Conservation (phyloP, 257 asterid species). For the Euphrasia confusa region DNA sequence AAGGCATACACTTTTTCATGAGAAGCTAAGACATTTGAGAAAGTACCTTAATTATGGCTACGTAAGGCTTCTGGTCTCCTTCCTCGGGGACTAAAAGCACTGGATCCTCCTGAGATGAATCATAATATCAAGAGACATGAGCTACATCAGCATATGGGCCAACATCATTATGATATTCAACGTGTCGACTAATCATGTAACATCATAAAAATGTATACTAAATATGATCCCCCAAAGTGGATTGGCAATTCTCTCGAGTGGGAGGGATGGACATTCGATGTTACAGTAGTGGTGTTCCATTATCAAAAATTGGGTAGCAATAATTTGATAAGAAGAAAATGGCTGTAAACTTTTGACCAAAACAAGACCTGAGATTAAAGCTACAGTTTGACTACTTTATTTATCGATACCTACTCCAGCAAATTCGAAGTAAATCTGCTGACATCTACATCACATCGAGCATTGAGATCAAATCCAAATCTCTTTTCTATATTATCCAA, state of each 20-base stretch:
- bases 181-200: neutral
- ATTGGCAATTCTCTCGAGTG: neutral
- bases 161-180: slow-evolving; percentile 1
- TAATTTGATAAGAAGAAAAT: neutral
- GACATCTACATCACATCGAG: neutral
- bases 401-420: neutral
- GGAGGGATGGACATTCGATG: neutral
- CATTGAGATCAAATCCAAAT: neutral
- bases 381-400: neutral
- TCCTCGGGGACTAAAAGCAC: slow-evolving; percentile 77
- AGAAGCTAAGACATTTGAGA: slow-evolving; percentile 14
- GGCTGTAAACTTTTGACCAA: neutral
- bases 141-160: neutral
- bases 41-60: slow-evolving; percentile 88
- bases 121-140: slow-evolving; percentile 17
- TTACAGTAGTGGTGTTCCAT: neutral
- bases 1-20: slow-evolving; percentile 3
- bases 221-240: slow-evolving; percentile 3
- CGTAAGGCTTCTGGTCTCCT: slow-evolving; percentile 66
- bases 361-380: neutral
- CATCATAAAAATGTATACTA: neutral
- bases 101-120: slow-evolving; percentile 65
- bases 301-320: neutral
- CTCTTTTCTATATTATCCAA: neutral
- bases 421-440: slow-evolving; percentile 11